Conservation (phyloP, 108 stramenopile genomes). For the Cyclotella baltica region DNA sequence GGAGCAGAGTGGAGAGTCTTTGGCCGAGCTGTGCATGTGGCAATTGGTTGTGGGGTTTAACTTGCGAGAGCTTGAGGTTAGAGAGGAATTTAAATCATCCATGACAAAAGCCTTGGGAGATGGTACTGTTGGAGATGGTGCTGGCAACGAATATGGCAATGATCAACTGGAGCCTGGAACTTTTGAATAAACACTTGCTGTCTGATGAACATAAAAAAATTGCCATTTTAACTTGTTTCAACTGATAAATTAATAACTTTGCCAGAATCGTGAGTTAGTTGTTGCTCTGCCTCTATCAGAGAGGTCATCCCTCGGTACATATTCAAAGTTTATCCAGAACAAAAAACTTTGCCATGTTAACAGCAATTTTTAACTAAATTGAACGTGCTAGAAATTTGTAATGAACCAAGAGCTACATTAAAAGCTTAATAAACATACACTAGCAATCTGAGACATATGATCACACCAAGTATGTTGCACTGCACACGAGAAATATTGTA, state of each 20-base stretch:
- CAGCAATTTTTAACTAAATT: too few species aligned
- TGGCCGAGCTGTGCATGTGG: constrained; percentile 99
- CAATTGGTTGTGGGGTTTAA: constrained; percentile 96
- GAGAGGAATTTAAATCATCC: constrained; percentile 67
- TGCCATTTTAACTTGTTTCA: too few species aligned
- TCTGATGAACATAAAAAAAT: neutral
- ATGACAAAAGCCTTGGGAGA: constrained; percentile 59
- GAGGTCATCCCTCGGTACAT: too few species aligned
- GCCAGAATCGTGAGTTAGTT: too few species aligned
- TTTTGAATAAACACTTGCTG: constrained; percentile 23
- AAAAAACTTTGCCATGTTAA: too few species aligned
- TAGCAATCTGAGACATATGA: neutral
- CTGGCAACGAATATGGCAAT: constrained; percentile 7
- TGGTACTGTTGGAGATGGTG: neutral
- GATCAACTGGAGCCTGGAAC: constrained; percentile 17
- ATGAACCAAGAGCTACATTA: too few species aligned
- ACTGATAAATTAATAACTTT: too few species aligned
- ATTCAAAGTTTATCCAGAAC: too few species aligned
- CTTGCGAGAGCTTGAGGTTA: constrained; percentile 91
- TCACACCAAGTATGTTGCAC: neutral
- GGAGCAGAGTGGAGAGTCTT: constrained; percentile 91
- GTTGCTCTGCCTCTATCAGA: too few species aligned
- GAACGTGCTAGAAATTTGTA: too few species aligned
- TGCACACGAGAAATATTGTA: neutral
- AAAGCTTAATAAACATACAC: constrained; percentile 4